A percentile compares a stretch with the other conserved stretches of the same genome.
These are phyloP conservation scores for Triticum aestivum DNA, from an alignment of 176 grass and related monocot species.

Conservation along the genomic window DNA sequence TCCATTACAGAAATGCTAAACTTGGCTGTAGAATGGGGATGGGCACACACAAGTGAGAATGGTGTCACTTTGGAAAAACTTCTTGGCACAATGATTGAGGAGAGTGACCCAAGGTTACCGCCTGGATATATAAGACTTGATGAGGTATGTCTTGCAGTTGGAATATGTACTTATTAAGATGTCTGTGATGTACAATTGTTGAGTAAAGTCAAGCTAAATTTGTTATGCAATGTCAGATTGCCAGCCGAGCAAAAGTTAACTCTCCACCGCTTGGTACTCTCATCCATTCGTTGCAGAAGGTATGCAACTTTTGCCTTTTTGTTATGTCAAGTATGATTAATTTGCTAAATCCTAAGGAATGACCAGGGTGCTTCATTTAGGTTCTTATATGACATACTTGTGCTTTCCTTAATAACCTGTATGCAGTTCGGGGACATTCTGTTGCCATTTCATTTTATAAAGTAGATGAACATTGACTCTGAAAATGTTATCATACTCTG, in stretches of 20 bases:
- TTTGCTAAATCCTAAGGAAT: neutral
- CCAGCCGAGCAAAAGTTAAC: constrained; percentile 76
- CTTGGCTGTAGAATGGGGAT: constrained; percentile 76
- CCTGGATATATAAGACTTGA: constrained; percentile 95
- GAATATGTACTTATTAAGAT: neutral
- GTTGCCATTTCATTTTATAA: too few relatives aligned
- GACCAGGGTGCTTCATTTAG: neutral
- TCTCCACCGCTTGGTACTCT: constrained; percentile 57
- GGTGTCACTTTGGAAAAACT: constrained; percentile 64
- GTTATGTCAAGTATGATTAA: constrained; percentile 17
- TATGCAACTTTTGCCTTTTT: constrained; percentile 24
- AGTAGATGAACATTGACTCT: too few relatives aligned
- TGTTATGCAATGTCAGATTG: constrained; percentile 56
- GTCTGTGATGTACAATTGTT: constrained; percentile 6
- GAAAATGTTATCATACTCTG: too few relatives aligned
- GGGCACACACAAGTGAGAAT: constrained; percentile 58
- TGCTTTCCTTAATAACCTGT: neutral
- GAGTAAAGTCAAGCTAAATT: constrained; percentile 21
- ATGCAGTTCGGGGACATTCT: too few relatives aligned
- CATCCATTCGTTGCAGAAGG: constrained; percentile 66
- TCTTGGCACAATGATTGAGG: constrained; percentile 81
- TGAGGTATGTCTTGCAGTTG: constrained; percentile 52
- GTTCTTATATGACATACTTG: neutral
- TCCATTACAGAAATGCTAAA: constrained; percentile 72
- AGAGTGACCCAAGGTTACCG: constrained; percentile 65